phyloP scores from a whole-genome alignment of 306 rosid species.

The Arachis stenosperma region DNA sequence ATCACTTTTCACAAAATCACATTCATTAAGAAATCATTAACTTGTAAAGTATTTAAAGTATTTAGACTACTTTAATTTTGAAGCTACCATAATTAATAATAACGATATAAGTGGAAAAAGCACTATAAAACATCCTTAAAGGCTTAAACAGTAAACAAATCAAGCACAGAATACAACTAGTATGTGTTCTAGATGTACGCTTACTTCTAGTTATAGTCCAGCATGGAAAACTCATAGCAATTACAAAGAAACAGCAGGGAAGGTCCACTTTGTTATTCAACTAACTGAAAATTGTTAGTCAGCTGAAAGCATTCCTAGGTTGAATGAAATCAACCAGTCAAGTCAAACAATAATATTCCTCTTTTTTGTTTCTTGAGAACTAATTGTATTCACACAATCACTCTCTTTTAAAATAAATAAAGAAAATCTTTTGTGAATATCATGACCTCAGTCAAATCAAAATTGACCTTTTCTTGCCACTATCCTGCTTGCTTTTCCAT shows the following conservation, averaged over 20 bases:
- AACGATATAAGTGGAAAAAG: too few species aligned
- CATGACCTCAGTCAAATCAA: not conserved
- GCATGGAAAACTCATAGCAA: not conserved
- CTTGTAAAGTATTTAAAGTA: too few species aligned
- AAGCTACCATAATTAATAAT: too few species aligned
- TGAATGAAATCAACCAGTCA: not conserved
- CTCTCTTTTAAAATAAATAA: not conserved
- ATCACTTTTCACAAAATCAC: too few species aligned
- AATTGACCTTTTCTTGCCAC: not conserved
- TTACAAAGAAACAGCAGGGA: not conserved
- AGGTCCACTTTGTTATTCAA: slow-evolving; percentile 5
- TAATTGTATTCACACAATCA: not conserved
- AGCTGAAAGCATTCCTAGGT: not conserved
- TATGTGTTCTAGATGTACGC: slow-evolving; percentile 13
- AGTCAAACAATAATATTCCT: not conserved
- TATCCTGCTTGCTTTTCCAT: not conserved
- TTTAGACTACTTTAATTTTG: too few species aligned
- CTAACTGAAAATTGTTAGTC: not conserved
- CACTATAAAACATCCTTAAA: not conserved
- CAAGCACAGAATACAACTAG: not conserved
- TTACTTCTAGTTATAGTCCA: not conserved
- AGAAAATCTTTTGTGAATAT: not conserved
- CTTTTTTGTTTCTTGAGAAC: not conserved
- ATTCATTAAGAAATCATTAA: too few species aligned
- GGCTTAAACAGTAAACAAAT: not conserved